These are phyloP conservation scores for Chalciporus sp. DNA, from an alignment of 1,284 basidiomycete species.

Conservation along the genomic window DNA sequence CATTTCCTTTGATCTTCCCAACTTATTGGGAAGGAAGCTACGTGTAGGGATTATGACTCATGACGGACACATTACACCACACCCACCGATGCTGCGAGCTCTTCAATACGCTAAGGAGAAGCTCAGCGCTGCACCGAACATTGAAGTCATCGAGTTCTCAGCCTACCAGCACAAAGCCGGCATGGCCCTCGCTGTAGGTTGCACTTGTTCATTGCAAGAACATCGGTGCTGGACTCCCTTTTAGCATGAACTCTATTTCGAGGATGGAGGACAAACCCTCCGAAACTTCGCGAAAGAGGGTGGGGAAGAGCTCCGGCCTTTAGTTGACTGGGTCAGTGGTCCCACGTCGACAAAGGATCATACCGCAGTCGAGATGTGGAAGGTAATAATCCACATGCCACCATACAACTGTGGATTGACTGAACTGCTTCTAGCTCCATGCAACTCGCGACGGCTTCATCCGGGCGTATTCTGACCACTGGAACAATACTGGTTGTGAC, in stretches of 20 bases:
- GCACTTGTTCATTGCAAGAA: neutral
- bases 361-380: conserved; percentile 31
- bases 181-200: conserved; percentile 34
- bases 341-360: conserved; percentile 28
- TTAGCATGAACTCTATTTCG: conserved; percentile 26
- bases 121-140: conserved; percentile 40
- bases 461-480: conserved; percentile 31
- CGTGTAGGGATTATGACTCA: conserved; percentile 49
- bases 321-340: conserved; percentile 34
- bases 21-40: conserved; percentile 32
- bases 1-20: conserved; percentile 38
- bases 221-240: neutral
- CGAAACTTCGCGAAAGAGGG: conserved; percentile 24
- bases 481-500: conserved; percentile 31
- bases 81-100: conserved; percentile 47
- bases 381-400: conserved; percentile 25
- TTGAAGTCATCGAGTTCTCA: conserved; percentile 44
- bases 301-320: conserved; percentile 34
- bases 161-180: conserved; percentile 40
- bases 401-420: neutral
- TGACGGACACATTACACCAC: conserved; percentile 48
- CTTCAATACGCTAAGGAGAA: conserved; percentile 39
- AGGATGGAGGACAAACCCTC: conserved; percentile 27
- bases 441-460: conserved; percentile 28
- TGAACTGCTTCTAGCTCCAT: conserved; percentile 25